phyloP scores from a whole-genome alignment of 768 basidiomycete genomes.

The Chalciporus chontae region DNA sequence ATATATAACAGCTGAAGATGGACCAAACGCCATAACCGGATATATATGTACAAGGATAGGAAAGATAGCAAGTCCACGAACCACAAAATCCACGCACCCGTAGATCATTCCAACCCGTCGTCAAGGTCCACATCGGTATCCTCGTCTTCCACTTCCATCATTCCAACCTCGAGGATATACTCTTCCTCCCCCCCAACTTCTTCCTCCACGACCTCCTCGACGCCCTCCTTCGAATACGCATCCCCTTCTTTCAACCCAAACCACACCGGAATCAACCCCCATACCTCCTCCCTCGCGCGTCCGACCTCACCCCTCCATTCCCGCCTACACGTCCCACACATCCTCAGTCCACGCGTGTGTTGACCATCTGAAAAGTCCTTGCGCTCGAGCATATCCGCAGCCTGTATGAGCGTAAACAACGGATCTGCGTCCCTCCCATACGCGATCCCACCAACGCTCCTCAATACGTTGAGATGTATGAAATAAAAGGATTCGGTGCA shows the following conservation, averaged over 20 bases:
- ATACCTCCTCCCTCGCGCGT: constrained; percentile 57
- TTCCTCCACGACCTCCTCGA: neutral
- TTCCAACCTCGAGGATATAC: neutral
- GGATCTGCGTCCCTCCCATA: constrained; percentile 73
- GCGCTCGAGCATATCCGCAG: constrained; percentile 66
- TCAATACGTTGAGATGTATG: constrained; percentile 68
- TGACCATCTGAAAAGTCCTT: constrained; percentile 68
- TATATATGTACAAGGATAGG: neutral
- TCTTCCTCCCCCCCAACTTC: neutral
- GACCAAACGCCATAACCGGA: neutral
- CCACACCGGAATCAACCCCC: constrained; percentile 60
- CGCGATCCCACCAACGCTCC: constrained; percentile 68
- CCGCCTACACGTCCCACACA: constrained; percentile 48
- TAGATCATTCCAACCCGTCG: constrained; percentile 14
- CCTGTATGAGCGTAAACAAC: constrained; percentile 64
- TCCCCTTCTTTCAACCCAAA: constrained; percentile 44
- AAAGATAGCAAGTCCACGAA: constrained; percentile 15
- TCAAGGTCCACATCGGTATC: constrained; percentile 9
- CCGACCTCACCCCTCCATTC: constrained; percentile 42
- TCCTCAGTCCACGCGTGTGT: constrained; percentile 47
- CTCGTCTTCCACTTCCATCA: constrained; percentile 4
- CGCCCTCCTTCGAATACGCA: neutral
- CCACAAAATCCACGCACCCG: neutral
- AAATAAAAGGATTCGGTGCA: constrained; percentile 75
- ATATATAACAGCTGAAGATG: constrained; percentile 3